Evolutionary conservation across 1,139 yeast genomes (phyloP).

Genomic region (Debaryomycetaceae sp.): DNA sequence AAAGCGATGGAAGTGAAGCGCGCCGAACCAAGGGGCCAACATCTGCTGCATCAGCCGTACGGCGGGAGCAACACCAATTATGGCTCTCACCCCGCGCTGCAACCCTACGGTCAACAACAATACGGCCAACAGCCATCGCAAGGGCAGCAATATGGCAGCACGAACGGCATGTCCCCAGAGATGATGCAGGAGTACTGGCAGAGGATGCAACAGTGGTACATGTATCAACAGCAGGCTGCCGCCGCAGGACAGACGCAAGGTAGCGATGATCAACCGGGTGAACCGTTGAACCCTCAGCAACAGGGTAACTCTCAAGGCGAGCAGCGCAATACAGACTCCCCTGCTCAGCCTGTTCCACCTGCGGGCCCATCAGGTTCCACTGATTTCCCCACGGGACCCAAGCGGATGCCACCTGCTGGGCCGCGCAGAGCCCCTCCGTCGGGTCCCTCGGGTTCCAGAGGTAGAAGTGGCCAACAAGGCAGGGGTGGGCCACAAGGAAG

Average conservation of each 20-base stretch:
- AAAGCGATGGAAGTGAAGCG: conserved; percentile 93
- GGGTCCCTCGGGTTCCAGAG: conserved; percentile 27
- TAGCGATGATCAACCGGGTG: conserved; percentile 39
- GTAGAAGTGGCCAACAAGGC: conserved; percentile 23
- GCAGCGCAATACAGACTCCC: too few species aligned
- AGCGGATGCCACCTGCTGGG: conserved; percentile 39
- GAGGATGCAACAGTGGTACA: conserved; percentile 75
- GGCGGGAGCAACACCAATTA: conserved; percentile 18
- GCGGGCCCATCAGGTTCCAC: conserved; percentile 5
- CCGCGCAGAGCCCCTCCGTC: conserved; percentile 35
- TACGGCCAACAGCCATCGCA: conserved; percentile 25
- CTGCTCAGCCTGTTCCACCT: too few species aligned
- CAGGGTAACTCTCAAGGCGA: too few species aligned
- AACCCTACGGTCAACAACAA: conserved; percentile 35
- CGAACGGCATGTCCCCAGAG: conserved; percentile 67
- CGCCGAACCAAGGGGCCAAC: conserved; percentile 87
- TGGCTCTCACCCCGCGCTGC: conserved; percentile 9
- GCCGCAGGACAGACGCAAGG: conserved; percentile 16
- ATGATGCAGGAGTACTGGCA: conserved; percentile 89
- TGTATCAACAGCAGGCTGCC: conserved; percentile 55
- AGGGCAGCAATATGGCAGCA: conserved; percentile 27
- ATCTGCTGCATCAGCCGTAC: conserved; percentile 35
- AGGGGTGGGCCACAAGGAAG: conserved; percentile 26
- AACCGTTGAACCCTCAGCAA: conserved; percentile 54
- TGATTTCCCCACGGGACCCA: conserved; percentile 13